Percentiles rank a stretch among this genome's conserved stretches.
phyloP scores from a whole-genome alignment of 352 stramenopile genomes.

The Globisporangium canariense region DNA sequence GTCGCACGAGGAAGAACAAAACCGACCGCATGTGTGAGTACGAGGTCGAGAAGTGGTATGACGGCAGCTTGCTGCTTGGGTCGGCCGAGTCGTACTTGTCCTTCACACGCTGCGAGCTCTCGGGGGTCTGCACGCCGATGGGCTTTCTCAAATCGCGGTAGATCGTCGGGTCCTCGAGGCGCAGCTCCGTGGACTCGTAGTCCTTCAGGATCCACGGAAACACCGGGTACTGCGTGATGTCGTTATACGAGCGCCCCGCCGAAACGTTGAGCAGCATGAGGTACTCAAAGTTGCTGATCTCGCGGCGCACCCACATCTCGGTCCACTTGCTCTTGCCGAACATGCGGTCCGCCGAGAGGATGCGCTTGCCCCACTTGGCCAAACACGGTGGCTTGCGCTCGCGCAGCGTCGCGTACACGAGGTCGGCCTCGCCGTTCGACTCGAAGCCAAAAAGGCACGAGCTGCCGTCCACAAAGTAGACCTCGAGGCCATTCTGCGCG shows the following conservation, averaged over 20 bases:
- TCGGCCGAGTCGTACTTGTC: conserved; percentile 45
- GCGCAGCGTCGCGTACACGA: conserved; percentile 73
- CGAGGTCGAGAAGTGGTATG: conserved; percentile 71
- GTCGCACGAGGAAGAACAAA: conserved; percentile 69
- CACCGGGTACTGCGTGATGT: conserved; percentile 97
- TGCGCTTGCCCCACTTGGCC: conserved; percentile 69
- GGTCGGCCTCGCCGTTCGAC: conserved; percentile 57
- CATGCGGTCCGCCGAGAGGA: conserved; percentile 68
- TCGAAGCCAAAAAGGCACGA: conserved; percentile 78
- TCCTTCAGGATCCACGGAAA: conserved; percentile 98
- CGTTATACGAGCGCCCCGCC: conserved; percentile 95
- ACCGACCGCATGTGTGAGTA: conserved; percentile 74
- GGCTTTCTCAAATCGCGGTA: conserved; percentile 97
- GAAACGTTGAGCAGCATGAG: conserved; percentile 95
- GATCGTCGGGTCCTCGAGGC: conserved; percentile 90
- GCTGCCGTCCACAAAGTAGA: conserved; percentile 85
- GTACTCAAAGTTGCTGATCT: conserved; percentile 95
- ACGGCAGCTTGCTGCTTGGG: conserved; percentile 47
- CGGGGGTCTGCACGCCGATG: conserved; percentile 89
- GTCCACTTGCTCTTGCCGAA: conserved; percentile 84
- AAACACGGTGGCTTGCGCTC: conserved; percentile 82
- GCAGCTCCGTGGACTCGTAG: conserved; percentile 92
- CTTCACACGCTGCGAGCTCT: conserved; percentile 38
- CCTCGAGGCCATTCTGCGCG: conserved; percentile 63
- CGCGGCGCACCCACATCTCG: conserved; percentile 81